Percentiles rank a stretch among this genome's conserved stretches.
Conservation (phyloP, 331 rosid genomes). For the Quercus tomentella region DNA sequence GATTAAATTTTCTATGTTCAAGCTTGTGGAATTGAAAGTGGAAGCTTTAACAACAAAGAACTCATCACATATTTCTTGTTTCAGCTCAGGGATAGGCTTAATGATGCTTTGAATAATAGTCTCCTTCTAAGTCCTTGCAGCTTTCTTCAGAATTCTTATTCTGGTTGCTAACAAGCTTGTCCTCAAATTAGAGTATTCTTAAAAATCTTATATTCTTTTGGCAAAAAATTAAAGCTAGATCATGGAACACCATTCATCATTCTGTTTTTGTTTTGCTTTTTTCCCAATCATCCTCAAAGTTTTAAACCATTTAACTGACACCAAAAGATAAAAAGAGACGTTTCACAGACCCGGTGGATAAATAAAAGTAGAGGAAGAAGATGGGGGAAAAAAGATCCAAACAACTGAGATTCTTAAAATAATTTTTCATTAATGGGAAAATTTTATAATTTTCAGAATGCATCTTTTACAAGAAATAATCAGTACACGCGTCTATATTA, state of each 20-base stretch:
- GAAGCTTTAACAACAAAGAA: constrained; percentile 2
- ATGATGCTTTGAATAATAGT: not conserved
- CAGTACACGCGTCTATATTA: too few species aligned
- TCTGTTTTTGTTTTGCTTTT: not conserved
- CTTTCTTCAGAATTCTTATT: constrained; percentile 31
- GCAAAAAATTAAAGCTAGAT: not conserved
- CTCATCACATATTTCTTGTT: constrained; percentile 19
- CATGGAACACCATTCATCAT: not conserved
- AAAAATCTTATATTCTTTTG: not conserved
- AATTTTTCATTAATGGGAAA: not conserved
- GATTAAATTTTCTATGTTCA: constrained; percentile 24
- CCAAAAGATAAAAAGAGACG: not conserved
- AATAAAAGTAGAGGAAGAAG: too few species aligned
- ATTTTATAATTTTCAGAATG: not conserved
- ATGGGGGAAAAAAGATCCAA: too few species aligned
- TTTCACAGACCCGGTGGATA: too few species aligned
- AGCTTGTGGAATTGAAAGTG: constrained; percentile 27
- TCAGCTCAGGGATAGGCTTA: constrained; percentile 15
- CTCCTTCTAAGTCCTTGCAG: constrained; percentile 9
- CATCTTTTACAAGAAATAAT: not conserved
- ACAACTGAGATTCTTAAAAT: too few species aligned
- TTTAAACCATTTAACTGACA: not conserved
- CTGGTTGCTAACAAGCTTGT: constrained; percentile 10
- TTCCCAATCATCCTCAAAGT: not conserved
- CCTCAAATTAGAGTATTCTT: not conserved